Base-by-base conservation (phyloP, 345 rosid species). In the Camelina sativa region DNA sequence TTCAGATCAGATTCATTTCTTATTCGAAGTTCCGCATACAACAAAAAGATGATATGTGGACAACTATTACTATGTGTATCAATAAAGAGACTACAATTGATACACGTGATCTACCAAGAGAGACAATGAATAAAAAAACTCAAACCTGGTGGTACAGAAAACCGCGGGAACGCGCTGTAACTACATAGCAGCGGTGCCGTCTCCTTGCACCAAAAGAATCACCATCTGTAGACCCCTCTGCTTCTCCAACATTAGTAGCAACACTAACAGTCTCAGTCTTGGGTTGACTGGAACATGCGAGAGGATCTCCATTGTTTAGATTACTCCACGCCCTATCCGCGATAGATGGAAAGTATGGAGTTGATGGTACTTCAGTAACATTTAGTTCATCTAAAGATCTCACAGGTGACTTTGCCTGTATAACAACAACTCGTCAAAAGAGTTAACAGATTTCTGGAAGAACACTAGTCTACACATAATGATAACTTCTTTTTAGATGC, bases 131-230 rank as follows among this genome's bases (percentile, higher is more conserved):
- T 66, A 37, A 4, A 23, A 12, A 56, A 44, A 28, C 30, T 28
- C 37, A 57, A 73, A 94, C 97, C 96, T 94, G 97, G 83, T 91
- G 97, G 74, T 91, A 94, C 56, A 91, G 96, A 84, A 94, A 91
- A 62, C 88, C 78, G 11, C 96, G 91, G 44, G 88, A 77, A 61
- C 96, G 88, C 23, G 96, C 91, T 70, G 86, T 91, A 65, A 94
- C 77, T 23, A 86, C 87, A 56, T 79, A 85, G 87, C 91, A 85
- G 35, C 80, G 82, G 74, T 91, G 97, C 37, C 69, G 76, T 79
- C 77, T 86, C 78, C 92, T 82, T 46, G 70, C n/a, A 37, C 98
- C 87, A 23, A 80, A 28, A 76, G 77, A 67, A 63, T 62, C 74
- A 80, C 57, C 80, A 73, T 58, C 69, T 30, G 63, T 69, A 10